A percentile compares a stretch with the other conserved stretches of the same genome.
Conservation (phyloP, 2,329 filamentous ascomycete genomes). For the Ophiostoma fasciatum region DNA sequence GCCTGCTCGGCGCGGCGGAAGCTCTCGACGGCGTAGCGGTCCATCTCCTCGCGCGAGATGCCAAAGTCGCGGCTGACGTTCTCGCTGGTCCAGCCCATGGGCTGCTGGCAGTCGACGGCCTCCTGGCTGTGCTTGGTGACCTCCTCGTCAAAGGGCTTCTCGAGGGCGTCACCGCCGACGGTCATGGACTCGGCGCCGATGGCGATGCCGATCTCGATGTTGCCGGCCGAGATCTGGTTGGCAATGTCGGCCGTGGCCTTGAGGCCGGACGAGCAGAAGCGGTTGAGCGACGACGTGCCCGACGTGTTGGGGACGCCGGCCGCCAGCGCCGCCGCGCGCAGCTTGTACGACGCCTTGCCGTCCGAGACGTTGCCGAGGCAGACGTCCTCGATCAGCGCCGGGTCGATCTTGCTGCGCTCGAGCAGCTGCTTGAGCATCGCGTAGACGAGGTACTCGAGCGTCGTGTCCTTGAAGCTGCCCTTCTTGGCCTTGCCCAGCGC, state of each 20-base stretch:
- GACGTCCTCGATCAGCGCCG: conserved; percentile 73
- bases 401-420: conserved; percentile 61
- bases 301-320: conserved; percentile 90
- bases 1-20: conserved; percentile 78
- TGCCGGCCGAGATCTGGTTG: conserved; percentile 63
- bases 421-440: conserved; percentile 65
- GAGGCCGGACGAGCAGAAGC: conserved; percentile 94
- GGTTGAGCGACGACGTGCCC: conserved; percentile 69
- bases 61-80: conserved; percentile 88
- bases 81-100: conserved; percentile 97
- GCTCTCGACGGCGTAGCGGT: conserved; percentile 73
- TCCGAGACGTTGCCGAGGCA: conserved; percentile 87
- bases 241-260: conserved; percentile 94
- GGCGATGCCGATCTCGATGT: conserved; percentile 78
- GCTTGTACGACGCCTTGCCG: conserved; percentile 75
- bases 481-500: conserved; percentile 79
- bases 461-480: conserved; percentile 90
- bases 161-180: conserved; percentile 51
- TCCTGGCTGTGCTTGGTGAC: conserved; percentile 60
- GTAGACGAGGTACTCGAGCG: conserved; percentile 74
- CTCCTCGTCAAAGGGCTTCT: conserved; percentile 61
- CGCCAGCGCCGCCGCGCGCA: conserved; percentile 74
- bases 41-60: conserved; percentile 65
- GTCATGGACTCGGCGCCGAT: conserved; percentile 86
- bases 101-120: conserved; percentile 71